phyloP scores from a whole-genome alignment of 108 stramenopile genomes.

The Hondaea fermentalgiana region DNA sequence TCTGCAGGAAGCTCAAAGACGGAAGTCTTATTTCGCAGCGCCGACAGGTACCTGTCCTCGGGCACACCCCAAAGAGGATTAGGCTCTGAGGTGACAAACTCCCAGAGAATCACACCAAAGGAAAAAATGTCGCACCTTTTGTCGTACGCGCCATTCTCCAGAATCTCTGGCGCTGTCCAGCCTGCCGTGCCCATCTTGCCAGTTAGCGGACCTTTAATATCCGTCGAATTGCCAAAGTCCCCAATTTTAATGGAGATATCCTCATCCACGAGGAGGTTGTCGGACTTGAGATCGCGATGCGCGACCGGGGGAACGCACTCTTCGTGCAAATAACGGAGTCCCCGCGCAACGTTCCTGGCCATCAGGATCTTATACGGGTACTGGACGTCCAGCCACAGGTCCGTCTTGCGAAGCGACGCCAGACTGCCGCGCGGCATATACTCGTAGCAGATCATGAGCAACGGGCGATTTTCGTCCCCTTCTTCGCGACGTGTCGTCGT shows the following conservation, averaged over 20 bases:
- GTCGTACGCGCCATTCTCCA: background rate
- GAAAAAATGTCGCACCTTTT: background rate
- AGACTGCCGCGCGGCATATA: background rate
- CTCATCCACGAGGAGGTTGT: constrained; percentile 86
- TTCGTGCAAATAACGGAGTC: constrained; percentile 84
- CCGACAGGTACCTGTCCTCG: background rate
- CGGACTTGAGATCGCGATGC: constrained; percentile 92
- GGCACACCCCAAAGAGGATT: background rate
- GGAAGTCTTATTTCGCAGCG: background rate
- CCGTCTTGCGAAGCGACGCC: background rate
- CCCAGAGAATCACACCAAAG: background rate
- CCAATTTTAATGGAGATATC: constrained; percentile 26
- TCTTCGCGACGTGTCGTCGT: background rate
- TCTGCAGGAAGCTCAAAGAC: background rate
- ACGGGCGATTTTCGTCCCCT: background rate
- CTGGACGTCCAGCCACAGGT: background rate
- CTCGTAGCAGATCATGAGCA: background rate
- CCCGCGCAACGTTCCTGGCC: constrained; percentile 74
- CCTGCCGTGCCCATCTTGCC: background rate
- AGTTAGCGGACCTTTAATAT: background rate
- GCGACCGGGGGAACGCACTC: constrained; percentile 80
- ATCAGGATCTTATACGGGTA: background rate
- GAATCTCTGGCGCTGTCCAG: background rate
- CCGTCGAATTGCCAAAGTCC: constrained; percentile 34
- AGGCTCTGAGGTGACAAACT: background rate